Percentiles rank a stretch among this genome's conserved stretches.
These are phyloP conservation scores for Pichia sp. DNA, from an alignment of 1,139 yeast genomes.

Conservation along the genomic window DNA sequence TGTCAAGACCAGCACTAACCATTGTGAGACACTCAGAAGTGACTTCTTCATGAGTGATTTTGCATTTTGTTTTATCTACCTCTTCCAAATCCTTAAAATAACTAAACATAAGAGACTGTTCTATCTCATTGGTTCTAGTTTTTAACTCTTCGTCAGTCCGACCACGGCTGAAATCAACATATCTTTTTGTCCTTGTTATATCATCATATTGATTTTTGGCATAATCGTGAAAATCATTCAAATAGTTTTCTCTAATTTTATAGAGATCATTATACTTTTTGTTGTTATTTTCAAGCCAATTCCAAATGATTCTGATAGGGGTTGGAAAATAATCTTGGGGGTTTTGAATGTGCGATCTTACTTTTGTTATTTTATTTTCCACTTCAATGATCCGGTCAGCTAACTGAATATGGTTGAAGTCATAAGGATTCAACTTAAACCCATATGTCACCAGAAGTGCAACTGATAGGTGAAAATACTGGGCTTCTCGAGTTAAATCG, in stretches of 20 bases:
- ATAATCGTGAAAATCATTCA: constrained; percentile 31
- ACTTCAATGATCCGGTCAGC: constrained; percentile 51
- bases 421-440: constrained; percentile 20
- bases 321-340: constrained; percentile 53
- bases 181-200: background rate
- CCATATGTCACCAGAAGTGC: constrained; percentile 60
- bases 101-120: constrained; percentile 22
- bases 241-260: constrained; percentile 45
- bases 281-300: constrained; percentile 23
- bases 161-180: background rate
- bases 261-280: constrained; percentile 32
- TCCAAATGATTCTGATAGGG: constrained; percentile 28
- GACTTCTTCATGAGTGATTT: constrained; percentile 32
- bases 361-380: constrained; percentile 56
- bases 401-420: constrained; percentile 30
- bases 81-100: constrained; percentile 10
- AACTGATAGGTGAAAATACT: constrained; percentile 48
- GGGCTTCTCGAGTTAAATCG: constrained; percentile 22
- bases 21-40: constrained; percentile 61
- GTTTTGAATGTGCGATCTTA: constrained; percentile 58
- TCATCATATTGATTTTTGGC: constrained; percentile 13
- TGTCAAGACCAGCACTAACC: constrained; percentile 77
- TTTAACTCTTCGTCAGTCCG: too few species aligned
- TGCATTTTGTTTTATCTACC: constrained; percentile 4
- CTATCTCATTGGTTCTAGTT: constrained; percentile 7